phyloP scores from a whole-genome alignment of 768 basidiomycete species.

The Lactifluus pinguis region DNA sequence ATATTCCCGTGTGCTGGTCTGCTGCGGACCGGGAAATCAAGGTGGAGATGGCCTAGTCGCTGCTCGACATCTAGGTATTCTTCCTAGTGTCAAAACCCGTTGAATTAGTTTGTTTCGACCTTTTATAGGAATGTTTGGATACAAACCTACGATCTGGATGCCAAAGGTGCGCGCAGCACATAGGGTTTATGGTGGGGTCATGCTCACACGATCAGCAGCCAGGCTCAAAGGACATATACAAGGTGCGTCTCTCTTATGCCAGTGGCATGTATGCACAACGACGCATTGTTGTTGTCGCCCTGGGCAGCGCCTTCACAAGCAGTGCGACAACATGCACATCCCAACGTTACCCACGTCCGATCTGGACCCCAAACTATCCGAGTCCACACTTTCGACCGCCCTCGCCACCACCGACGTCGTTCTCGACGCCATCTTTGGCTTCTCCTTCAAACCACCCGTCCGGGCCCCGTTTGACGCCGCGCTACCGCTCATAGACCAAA shows the following conservation, averaged over 20 bases:
- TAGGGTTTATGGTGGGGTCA: neutral
- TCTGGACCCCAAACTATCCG: constrained; percentile 29
- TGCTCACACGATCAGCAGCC: constrained; percentile 40
- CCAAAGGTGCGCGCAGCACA: constrained; percentile 62
- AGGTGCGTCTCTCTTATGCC: constrained; percentile 33
- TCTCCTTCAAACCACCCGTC: constrained; percentile 90
- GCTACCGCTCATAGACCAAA: constrained; percentile 53
- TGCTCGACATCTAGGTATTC: constrained; percentile 78
- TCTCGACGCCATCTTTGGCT: constrained; percentile 95
- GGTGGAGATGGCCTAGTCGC: constrained; percentile 97
- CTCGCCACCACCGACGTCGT: constrained; percentile 39
- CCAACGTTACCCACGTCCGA: constrained; percentile 43
- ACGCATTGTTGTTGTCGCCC: neutral
- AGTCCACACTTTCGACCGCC: constrained; percentile 35
- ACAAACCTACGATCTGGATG: constrained; percentile 82
- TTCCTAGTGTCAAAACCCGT: neutral
- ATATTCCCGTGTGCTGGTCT: constrained; percentile 78
- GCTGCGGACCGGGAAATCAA: constrained; percentile 97
- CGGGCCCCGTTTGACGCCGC: constrained; percentile 80
- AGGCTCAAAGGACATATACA: constrained; percentile 88
- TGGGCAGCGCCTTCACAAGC: constrained; percentile 63
- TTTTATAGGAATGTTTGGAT: constrained; percentile 78
- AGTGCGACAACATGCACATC: constrained; percentile 87
- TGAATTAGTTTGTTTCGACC: too few species aligned
- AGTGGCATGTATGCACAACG: too few species aligned